Evolutionary conservation across 2,329 filamentous ascomycete genomes (phyloP), one percentile per base, ranked within the genome.

Genomic region (Rhexocercosporidium sp.): DNA sequence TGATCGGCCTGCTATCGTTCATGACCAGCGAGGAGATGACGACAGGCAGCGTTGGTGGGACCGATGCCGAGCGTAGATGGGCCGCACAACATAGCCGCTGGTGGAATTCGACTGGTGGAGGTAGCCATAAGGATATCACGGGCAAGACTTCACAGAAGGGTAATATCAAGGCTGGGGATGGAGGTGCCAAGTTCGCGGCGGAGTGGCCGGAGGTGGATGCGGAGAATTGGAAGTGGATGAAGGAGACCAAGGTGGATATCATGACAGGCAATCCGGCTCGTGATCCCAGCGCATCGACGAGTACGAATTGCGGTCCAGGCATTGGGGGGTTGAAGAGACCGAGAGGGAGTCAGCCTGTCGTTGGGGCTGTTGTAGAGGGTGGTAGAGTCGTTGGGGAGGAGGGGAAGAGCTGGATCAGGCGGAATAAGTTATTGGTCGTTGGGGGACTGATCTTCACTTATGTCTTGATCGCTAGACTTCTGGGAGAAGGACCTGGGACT

Each of bases 1-100:
- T 99, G 18, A 96, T 97, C 64, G 96, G 96, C 11, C 86, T 99
- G 31, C 84, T 98, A 70, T 96, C 92, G 46, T 99, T 99, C 81
- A 99, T 99, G 96, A 98, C 95, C 2, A 93, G 92, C 72, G 95
- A 99, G 77, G 96, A 99, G 82, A 97, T 98, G 92, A 99, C 96
- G 0, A 98, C 96, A 0, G 96, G 96, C 1, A 94, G 91, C 34
- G 88, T 99, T 34, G 90, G 90, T 6, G 92, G 90, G 20, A 91
- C 88, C 0, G 87, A 92, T 59, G 83, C 86, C 3, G 94, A 98
- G 82, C 88, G 95, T 69, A 91, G 88, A 78, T 86, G 90, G 74
- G 88, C 94, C 59, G 94, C 96, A 0, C 85, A 86, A 27, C 86
- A 92, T 69, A 92, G 93, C 18, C 85, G 92, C 64, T 99, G 96